phyloP scores from a whole-genome alignment of 31 red algal species.

The Asparagopsis taxiformis region DNA sequence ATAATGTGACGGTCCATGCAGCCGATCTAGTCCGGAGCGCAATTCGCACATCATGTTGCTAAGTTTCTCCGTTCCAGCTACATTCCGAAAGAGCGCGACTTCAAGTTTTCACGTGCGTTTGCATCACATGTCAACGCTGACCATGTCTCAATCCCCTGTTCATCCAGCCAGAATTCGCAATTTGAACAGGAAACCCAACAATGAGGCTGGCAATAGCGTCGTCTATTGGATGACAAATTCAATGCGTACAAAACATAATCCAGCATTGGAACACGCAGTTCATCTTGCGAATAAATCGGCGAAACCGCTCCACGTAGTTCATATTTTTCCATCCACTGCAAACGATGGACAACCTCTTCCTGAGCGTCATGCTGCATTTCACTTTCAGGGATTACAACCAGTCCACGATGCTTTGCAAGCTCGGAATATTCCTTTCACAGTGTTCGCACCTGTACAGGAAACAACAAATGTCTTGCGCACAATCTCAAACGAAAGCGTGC shows the following conservation, averaged over 20 bases:
- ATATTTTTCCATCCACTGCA: constrained; percentile 35
- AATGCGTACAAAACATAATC: constrained; percentile 35
- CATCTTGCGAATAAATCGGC: constrained; percentile 19
- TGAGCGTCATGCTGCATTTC: constrained; percentile 59
- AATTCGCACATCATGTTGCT: too few species aligned
- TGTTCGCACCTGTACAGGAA: constrained; percentile 17
- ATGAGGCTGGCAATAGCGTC: constrained; percentile 16
- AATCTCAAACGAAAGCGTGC: constrained; percentile 40
- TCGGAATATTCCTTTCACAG: constrained; percentile 30
- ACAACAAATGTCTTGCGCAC: constrained; percentile 18
- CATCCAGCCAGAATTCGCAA: constrained; percentile 11
- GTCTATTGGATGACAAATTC: constrained; percentile 57
- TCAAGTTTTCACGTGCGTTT: too few species aligned
- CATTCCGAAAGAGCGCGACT: too few species aligned
- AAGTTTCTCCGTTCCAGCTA: too few species aligned
- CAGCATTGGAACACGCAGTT: constrained; percentile 40
- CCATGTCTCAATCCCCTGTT: constrained; percentile 31
- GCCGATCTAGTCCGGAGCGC: too few species aligned
- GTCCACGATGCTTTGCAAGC: constrained; percentile 18
- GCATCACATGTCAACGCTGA: too few species aligned
- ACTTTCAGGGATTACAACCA: constrained; percentile 17
- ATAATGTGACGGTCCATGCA: too few species aligned
- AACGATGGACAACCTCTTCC: constrained; percentile 50
- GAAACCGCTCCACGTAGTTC: constrained; percentile 29
- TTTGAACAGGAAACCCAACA: constrained; percentile 15